Base-by-base conservation (phyloP, 1,139 yeast species). In the Yamadazyma epiphylla region DNA sequence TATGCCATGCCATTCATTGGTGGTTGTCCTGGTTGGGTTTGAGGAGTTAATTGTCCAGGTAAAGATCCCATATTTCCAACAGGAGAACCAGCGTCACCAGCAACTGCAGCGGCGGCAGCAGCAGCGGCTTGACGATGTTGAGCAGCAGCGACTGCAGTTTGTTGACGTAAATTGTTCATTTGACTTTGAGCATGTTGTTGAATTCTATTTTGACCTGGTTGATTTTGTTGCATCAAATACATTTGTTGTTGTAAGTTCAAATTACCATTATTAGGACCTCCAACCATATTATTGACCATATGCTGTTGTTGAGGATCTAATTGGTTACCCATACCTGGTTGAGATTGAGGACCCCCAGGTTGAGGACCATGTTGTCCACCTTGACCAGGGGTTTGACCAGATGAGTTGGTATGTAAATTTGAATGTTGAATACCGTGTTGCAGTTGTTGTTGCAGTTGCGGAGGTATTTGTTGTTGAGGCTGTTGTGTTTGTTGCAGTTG, bases 171-270 rank as follows among this genome's bases (percentile, higher is more conserved):
- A 39, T 60, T 69, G 38, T 69, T 70, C 77, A 71, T 70, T 46
- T 72, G 77, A 24, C 55, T 55, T 43, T 71, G 77, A 2, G 76
- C 76, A 38, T 67, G 74, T 38, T 67, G 74, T 33, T 70, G 77
- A 27, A 56, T 59, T 37, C 60, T 55, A 38, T 60, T 59, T 32
- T 56, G 63, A 19, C 52, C 50, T 32, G 48, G 58, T 13, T 46
- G 51, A 21, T 43, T 46, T 23, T 45, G 46, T 20, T 51, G 56
- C 32, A 38, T 41, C 34, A 54, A 35, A 33, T 42, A 53, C 41
- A 53, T 33, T 32, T 55, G 60, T 30, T 53, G 62, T 33, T 51
- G 60, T 22, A 48, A 31, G 21, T 41, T 43, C 32, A 45, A 29
- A 25, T 39, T 45, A 8, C 28, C 27, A 27, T 25, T 31, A 29